Evolutionary conservation across 2,329 filamentous ascomycete genomes (phyloP), one percentile per base, ranked within the genome.

Genomic region (Colletotrichum phormii): DNA sequence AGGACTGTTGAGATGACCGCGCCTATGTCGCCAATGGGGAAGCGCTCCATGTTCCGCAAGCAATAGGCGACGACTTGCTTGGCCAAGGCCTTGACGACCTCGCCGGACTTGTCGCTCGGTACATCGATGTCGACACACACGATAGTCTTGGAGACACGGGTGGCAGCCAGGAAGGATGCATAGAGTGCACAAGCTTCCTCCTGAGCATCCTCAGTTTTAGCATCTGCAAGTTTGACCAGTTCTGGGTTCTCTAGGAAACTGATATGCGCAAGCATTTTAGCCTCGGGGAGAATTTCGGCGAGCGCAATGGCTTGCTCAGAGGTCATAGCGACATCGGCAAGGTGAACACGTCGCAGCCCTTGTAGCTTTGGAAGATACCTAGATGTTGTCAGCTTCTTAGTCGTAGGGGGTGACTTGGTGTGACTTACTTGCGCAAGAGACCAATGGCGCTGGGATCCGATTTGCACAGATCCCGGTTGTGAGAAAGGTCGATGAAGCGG

Each of bases 41-140:
- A 89, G 11, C 89, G 90, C 80, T 98, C 95, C 86, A 99, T 92
- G 78, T 99, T 99, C 70, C 94, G 91, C 74, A 99, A 87, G 75
- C 94, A 98, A 81, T 98, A 98, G 0, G 95, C 96, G 55, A 98
- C 92, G n/a, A 98, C 93, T 81, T 98, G 95, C 79, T 96, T 97
- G 0, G 95, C 95, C 77, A 98, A 88, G 3, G 95, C 95, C 82
- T 95, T 97, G 77, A 98, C 94, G 29, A 98, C 90, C 80, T 98
- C 97, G 67, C 93, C 94, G n/a, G 93, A 94, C 68, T 94, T 91
- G 26, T 91, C 87, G 37, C 89, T 91, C 0, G 96, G 97, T 2
- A 97, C 92, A 77, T 98, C 95, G 71, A 98, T 94, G 79, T 98
- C 97, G 72, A 99, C 89, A 71, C 95, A 96, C 35, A 98, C 91